Percentiles rank a stretch among this genome's conserved stretches.
phyloP scores from a whole-genome alignment of 2,329 filamentous ascomycete genomes.

The Sclerotiophoma versabilis region DNA sequence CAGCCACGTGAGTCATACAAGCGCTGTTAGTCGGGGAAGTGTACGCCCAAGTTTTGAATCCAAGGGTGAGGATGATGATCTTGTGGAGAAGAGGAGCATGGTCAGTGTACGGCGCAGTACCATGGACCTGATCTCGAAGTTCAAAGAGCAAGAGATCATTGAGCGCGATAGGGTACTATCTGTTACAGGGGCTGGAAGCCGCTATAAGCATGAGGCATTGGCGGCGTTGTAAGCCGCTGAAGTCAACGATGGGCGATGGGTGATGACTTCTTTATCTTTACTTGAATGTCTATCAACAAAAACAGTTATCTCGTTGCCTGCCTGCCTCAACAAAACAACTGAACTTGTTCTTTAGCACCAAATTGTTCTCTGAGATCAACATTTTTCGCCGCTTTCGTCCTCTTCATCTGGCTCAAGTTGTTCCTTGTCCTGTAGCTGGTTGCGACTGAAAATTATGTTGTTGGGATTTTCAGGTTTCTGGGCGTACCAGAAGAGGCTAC shows the following conservation, averaged over 20 bases:
- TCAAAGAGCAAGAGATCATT: slow-evolving; percentile 46
- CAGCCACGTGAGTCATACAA: slow-evolving; percentile 33
- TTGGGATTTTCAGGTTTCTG: slow-evolving; percentile 24
- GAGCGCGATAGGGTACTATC: slow-evolving; percentile 43
- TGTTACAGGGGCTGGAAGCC: slow-evolving; percentile 26
- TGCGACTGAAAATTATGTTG: background rate
- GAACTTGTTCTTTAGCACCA: too few species aligned
- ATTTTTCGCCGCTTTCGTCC: too few species aligned
- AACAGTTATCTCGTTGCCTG: background rate
- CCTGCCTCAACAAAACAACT: too few species aligned
- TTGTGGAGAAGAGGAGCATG: slow-evolving; percentile 34
- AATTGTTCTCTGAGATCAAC: too few species aligned
- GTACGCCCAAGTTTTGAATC: slow-evolving; percentile 24
- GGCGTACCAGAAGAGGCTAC: slow-evolving; percentile 37
- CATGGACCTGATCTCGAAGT: slow-evolving; percentile 49
- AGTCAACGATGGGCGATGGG: background rate
- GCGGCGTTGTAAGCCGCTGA: slow-evolving; percentile 1
- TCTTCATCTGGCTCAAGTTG: slow-evolving; percentile 33
- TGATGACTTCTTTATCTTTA: background rate
- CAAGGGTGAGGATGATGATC: slow-evolving; percentile 21
- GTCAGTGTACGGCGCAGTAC: slow-evolving; percentile 51
- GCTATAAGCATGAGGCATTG: background rate
- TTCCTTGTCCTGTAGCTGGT: slow-evolving; percentile 31
- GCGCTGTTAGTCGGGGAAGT: slow-evolving; percentile 26
- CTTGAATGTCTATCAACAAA: background rate